Conservation (phyloP, 2,329 filamentous ascomycete species). For the Drechslerella coelobrocha region DNA sequence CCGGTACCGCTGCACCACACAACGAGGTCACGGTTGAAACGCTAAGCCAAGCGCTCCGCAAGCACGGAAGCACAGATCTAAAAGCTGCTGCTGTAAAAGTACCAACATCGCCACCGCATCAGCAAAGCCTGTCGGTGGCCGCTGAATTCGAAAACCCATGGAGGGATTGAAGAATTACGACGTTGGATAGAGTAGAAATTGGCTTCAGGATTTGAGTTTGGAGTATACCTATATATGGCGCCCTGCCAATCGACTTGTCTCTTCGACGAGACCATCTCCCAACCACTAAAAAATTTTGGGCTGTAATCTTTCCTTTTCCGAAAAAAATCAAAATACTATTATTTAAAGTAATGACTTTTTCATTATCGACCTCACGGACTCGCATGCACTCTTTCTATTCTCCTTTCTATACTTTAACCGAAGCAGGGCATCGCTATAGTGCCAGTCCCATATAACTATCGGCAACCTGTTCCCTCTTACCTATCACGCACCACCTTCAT, state of each 20-base stretch:
- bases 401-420: not conserved
- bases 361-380: not conserved
- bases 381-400: not conserved
- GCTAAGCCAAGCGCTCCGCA: slow-evolving; percentile 85
- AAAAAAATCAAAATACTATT: not conserved
- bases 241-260: too few species aligned
- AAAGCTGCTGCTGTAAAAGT: slow-evolving; percentile 21
- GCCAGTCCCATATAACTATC: not conserved
- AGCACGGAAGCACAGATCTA: slow-evolving; percentile 84
- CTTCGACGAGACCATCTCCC: too few species aligned
- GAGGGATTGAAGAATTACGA: slow-evolving; percentile 27
- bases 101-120: slow-evolving; percentile 16
- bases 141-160: slow-evolving; percentile 46
- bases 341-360: slow-evolving; percentile 9
- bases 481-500: slow-evolving; percentile 10
- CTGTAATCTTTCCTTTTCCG: too few species aligned
- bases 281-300: too few species aligned
- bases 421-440: not conserved
- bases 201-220: not conserved
- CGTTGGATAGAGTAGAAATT: not conserved
- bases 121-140: slow-evolving; percentile 2
- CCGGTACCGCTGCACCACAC: slow-evolving; percentile 37
- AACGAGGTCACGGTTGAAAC: slow-evolving; percentile 78
- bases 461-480: not conserved
- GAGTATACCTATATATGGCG: not conserved